Evolutionary conservation across 257 asterid species (phyloP), one percentile per base, ranked within the genome.

Genomic region (Schizonepeta tenuifolia): DNA sequence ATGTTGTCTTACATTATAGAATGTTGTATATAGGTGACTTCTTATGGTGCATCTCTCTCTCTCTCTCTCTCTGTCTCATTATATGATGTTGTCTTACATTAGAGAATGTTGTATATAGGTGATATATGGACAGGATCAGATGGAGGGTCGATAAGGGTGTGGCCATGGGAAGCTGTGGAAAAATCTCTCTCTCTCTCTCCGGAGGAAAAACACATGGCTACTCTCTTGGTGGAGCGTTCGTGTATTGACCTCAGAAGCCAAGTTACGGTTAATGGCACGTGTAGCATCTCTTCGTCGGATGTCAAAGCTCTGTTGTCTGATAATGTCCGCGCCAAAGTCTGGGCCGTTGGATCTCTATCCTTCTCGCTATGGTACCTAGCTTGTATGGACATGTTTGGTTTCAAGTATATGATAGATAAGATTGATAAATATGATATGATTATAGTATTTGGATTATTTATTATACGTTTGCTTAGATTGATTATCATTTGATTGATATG

Each of bases 101-200:
- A 46, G 72, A 77, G 73, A 40, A 62, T 58, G 69, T 61, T 81
- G 33, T 61, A 26, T 79, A 33, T 67, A 94, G 99, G 99, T 80
- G 99, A 95, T 82, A 51, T 95, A 66, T 95, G 99, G 99, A 79
- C 98, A 22, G 98, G 99, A 28, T 88, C 95, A 20, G 98, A 95
- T 73, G 83, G 86, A 9, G 99, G 99, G 28, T 26, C 28, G 22
- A 84, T 95, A 65, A 85, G 89, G 78, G 85, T 95, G 63, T 95
- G 97, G 98, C 97, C 96, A 12, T 83, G 96, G 95, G 97, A 92
- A 87, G 80, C 88, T 20, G 77, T 92, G 58, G 96, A 92, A 54
- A 95, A 92, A 73, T 95, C 98, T 64, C 77, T 92, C 2, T 82
- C 94, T 68, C 78, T 92, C 18, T 85, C 96, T 6, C 83, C 84